These are phyloP conservation scores for Phytophthora pistaciae DNA, from an alignment of 352 stramenopile species.

Conservation along the genomic window DNA sequence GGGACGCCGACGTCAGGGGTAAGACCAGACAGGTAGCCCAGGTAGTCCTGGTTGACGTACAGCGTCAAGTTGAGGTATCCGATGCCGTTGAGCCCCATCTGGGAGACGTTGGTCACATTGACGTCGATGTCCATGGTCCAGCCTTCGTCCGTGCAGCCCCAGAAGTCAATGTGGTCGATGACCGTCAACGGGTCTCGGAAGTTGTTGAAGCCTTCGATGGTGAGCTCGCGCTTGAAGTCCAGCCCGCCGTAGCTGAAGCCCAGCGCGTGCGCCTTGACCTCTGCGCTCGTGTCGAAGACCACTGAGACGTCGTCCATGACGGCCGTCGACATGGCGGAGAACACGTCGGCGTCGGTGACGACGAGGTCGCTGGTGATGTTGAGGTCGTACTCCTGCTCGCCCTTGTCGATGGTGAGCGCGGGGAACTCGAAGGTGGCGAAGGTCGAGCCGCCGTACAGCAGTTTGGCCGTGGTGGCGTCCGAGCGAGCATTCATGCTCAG, in stretches of 20 bases:
- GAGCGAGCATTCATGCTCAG: slow-evolving; percentile 50
- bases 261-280: slow-evolving; percentile 54
- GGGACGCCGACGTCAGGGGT: slow-evolving; percentile 52
- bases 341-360: slow-evolving; percentile 53
- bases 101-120: slow-evolving; percentile 60
- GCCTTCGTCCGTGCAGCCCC: slow-evolving; percentile 41
- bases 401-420: slow-evolving; percentile 52
- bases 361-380: slow-evolving; percentile 42
- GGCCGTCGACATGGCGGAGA: slow-evolving; percentile 50
- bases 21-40: slow-evolving; percentile 60
- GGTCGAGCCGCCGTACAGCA: slow-evolving; percentile 51
- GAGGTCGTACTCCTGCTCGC: slow-evolving; percentile 44
- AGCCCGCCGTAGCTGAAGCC: slow-evolving; percentile 66
- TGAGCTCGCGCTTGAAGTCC: slow-evolving; percentile 63
- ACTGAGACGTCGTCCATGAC: slow-evolving; percentile 54
- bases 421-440: slow-evolving; percentile 66
- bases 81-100: slow-evolving; percentile 65
- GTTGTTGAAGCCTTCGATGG: slow-evolving; percentile 62
- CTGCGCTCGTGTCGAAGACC: slow-evolving; percentile 49
- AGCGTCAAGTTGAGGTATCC: slow-evolving; percentile 75
- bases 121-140: slow-evolving; percentile 66
- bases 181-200: slow-evolving; percentile 55
- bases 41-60: slow-evolving; percentile 65
- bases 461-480: slow-evolving; percentile 48
- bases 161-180: slow-evolving; percentile 70